Percentiles rank a stretch among this genome's conserved stretches.
phyloP scores from a whole-genome alignment of 208 protist species.

The Trypanosoma boissoni region DNA sequence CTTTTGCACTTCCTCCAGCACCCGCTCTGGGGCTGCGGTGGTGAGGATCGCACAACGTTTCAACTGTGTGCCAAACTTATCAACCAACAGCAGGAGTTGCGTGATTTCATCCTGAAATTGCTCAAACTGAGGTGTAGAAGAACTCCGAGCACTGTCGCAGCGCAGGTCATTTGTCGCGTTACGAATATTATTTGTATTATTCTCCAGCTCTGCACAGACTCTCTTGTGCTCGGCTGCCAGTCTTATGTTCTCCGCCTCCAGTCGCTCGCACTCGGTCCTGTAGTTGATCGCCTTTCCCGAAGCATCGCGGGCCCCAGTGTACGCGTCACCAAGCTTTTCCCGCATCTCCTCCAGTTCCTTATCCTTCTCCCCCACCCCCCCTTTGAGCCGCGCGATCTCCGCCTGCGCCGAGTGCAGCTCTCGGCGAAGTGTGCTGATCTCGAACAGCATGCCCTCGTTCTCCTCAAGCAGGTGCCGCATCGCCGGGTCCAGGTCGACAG shows the following conservation, averaged over 20 bases:
- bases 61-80: slow-evolving; percentile 13
- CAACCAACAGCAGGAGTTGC: slow-evolving; percentile 7
- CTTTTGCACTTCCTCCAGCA: slow-evolving; percentile 16
- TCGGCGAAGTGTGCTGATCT: slow-evolving; percentile 37
- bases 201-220: slow-evolving; percentile 25
- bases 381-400: slow-evolving; percentile 22
- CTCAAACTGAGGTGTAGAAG: not conserved
- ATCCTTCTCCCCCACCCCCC: slow-evolving; percentile 8
- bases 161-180: slow-evolving; percentile 10
- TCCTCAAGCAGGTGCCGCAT: slow-evolving; percentile 45
- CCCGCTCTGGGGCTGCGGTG: not conserved
- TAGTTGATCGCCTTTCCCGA: slow-evolving; percentile 39
- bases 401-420: slow-evolving; percentile 27
- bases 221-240: slow-evolving; percentile 32
- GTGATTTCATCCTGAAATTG: slow-evolving; percentile 22
- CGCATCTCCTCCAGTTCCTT: slow-evolving; percentile 43
- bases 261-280: slow-evolving; percentile 31
- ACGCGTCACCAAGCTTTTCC: slow-evolving; percentile 39
- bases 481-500: slow-evolving; percentile 29
- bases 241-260: slow-evolving; percentile 19
- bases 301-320: slow-evolving; percentile 19
- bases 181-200: slow-evolving; percentile 29
- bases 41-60: slow-evolving; percentile 10
- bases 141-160: not conserved
- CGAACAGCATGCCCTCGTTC: slow-evolving; percentile 59